Evolutionary conservation across 306 rosid genomes (phyloP).

Genomic region (Senna siamea): DNA sequence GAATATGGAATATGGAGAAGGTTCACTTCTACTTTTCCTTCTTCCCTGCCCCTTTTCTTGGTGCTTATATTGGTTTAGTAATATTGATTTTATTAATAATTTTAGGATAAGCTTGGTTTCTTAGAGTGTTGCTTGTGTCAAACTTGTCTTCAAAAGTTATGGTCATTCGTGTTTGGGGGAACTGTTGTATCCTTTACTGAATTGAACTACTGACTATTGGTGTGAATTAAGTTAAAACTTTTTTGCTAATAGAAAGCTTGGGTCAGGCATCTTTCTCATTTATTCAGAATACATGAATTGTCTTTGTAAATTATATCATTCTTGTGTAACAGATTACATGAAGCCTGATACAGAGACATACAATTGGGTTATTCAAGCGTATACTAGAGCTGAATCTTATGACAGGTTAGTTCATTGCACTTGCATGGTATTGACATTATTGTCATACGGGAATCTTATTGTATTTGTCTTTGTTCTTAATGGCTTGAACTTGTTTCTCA

Average conservation of each 20-base stretch:
- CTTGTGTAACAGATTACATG: slow-evolving; percentile 68
- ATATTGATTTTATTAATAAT: slow-evolving; percentile 32
- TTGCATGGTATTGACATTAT: slow-evolving; percentile 6
- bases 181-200: background rate
- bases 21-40: slow-evolving; percentile 46
- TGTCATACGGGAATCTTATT: slow-evolving; percentile 16
- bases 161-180: background rate
- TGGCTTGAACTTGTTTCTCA: slow-evolving; percentile 14
- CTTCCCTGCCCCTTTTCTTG: slow-evolving; percentile 20
- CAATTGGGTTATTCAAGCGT: slow-evolving; percentile 99
- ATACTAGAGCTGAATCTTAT: slow-evolving; percentile 95
- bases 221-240: background rate
- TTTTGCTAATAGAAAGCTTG: background rate
- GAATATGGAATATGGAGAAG: slow-evolving; percentile 98
- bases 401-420: slow-evolving; percentile 67
- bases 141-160: slow-evolving; percentile 24
- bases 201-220: background rate
- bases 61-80: slow-evolving; percentile 22
- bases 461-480: slow-evolving; percentile 23
- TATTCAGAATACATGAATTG: slow-evolving; percentile 12
- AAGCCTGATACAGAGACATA: slow-evolving; percentile 94
- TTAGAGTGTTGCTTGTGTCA: slow-evolving; percentile 24
- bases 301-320: slow-evolving; percentile 30
- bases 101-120: slow-evolving; percentile 26
- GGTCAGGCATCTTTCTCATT: slow-evolving; percentile 20